A percentile compares a stretch with the other conserved stretches of the same genome.
Conservation (phyloP, 495 filamentous ascomycete genomes). For the Trichoderma virens region DNA sequence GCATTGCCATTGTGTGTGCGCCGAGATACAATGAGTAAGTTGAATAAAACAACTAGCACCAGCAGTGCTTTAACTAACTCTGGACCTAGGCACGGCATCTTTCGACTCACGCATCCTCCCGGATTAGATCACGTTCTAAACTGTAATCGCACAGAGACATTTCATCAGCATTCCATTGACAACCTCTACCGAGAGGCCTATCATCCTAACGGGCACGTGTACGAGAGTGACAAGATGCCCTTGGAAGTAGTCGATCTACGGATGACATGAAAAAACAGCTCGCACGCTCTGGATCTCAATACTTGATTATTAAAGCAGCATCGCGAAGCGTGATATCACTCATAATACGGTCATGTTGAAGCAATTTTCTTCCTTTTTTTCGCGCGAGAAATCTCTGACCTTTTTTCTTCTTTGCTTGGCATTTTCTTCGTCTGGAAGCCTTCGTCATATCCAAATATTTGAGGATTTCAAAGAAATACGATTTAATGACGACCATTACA, state of each 20-base stretch:
- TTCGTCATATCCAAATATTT: neutral
- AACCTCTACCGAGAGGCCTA: slow-evolving; percentile 81
- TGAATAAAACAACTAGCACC: neutral
- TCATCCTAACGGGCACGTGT: slow-evolving; percentile 73
- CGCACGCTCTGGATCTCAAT: neutral
- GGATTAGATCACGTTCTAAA: slow-evolving; percentile 71
- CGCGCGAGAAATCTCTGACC: neutral
- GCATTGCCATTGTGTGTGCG: slow-evolving; percentile 94
- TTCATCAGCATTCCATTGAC: slow-evolving; percentile 57
- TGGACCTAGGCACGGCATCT: slow-evolving; percentile 68
- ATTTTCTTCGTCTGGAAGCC: neutral
- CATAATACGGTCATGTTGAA: neutral
- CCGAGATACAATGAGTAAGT: slow-evolving; percentile 67
- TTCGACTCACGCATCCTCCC: slow-evolving; percentile 87
- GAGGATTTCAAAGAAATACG: neutral
- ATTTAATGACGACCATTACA: no score
- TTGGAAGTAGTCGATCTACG: slow-evolving; percentile 77
- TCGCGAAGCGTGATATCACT: no score
- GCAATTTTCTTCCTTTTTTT: neutral
- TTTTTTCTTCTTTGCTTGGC: neutral
- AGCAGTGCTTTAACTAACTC: neutral
- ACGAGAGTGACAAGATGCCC: slow-evolving; percentile 62
- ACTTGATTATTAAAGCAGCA: neutral
- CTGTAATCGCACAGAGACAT: slow-evolving; percentile 67
- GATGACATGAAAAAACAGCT: neutral